Evolutionary conservation across 2,329 filamentous ascomycete genomes (phyloP), one percentile per base, ranked within the genome.

Genomic region (Plectosphaerella plurivora): DNA sequence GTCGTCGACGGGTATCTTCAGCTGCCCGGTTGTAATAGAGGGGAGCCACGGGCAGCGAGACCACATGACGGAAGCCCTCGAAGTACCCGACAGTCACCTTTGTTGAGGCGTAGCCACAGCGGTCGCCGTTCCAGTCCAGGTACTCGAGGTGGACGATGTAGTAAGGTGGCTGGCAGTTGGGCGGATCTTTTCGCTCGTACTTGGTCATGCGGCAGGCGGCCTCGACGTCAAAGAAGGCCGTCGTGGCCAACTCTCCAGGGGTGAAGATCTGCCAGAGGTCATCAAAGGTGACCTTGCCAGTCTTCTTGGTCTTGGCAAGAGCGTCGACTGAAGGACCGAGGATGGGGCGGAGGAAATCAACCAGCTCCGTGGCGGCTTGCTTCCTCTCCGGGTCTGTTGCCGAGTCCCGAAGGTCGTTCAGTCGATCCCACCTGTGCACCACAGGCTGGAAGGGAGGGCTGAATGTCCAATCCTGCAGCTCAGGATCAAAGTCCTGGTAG

Each of bases 211-310:
- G 67, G 41, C 60, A 68, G 18, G 71, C 57, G 2, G 65, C 62
- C n/a, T 73, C 65, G 51, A 70, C 61, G 14, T 67, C 67, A 36
- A 59, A 65, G 51, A 67, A 61, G 15, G 53, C 61, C 9, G 65
- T 67, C 8, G 61, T 50, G 7, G 66, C 68, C 3, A 70, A 51
- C 16, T 64, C 63, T 9, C 63, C 57, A 0, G 68, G 68, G 0
- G 67, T 56, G 50, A 70, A 71, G 47, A 71, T 64, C 48, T 69
- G 65, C 66, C 67, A 71, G 8, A 70, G 51, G 37, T 66, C 59
- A 0, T 59, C 18, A 39, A 65, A 70, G 18, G 45, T 52, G 39
- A 70, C 55, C 33, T 63, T 68, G 16, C 66, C 64, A 1, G 67
- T 65, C 45, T 59, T 49, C 15, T 55, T 59, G 9, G 61, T 68